These are phyloP conservation scores for Ceratobasidium sp. DNA, from an alignment of 1,284 basidiomycete species.

Conservation along the genomic window DNA sequence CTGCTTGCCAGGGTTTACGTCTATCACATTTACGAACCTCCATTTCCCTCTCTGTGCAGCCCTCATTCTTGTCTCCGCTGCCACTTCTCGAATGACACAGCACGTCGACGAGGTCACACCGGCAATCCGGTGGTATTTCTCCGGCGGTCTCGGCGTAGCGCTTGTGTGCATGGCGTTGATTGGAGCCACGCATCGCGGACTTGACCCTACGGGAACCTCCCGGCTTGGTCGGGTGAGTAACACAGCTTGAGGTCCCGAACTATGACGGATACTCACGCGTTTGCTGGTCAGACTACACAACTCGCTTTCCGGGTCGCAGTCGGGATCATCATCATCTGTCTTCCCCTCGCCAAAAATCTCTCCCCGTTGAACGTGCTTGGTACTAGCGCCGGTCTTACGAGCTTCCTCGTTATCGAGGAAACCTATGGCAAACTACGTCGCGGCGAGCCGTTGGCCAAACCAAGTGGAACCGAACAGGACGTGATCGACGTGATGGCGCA, in stretches of 20 bases:
- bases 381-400: constrained; percentile 45
- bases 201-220: constrained; percentile 48
- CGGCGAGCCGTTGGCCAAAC: constrained; percentile 26
- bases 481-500: constrained; percentile 13
- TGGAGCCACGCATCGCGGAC: constrained; percentile 55
- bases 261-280: background rate
- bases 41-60: constrained; percentile 59
- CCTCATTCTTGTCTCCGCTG: constrained; percentile 58
- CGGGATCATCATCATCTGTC: constrained; percentile 47
- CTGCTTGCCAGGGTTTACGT: constrained; percentile 53
- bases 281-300: constrained; percentile 35
- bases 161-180: constrained; percentile 56
- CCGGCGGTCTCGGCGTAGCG: constrained; percentile 57
- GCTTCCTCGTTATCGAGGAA: constrained; percentile 43
- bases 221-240: constrained; percentile 42
- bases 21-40: constrained; percentile 56
- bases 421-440: constrained; percentile 45
- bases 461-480: constrained; percentile 22
- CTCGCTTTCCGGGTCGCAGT: constrained; percentile 48
- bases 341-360: constrained; percentile 49
- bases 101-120: constrained; percentile 50
- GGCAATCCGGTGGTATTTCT: constrained; percentile 57
- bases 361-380: constrained; percentile 48
- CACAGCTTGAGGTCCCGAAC: background rate
- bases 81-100: constrained; percentile 55